Conservation (phyloP, 257 asterid genomes). For the Solanum bulbocastanum region DNA sequence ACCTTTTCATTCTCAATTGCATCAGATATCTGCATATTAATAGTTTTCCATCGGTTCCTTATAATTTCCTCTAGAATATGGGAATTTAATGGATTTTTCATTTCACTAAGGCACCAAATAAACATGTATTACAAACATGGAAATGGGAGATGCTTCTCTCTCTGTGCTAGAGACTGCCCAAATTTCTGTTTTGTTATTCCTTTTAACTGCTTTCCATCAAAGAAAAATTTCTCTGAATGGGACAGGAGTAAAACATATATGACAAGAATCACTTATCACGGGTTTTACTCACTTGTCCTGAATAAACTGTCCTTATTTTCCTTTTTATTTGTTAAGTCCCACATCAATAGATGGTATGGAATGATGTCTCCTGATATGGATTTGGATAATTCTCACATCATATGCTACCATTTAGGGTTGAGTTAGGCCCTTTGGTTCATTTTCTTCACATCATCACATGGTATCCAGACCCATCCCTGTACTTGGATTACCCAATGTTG, state of each 20-base stretch:
- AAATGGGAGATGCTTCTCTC: not conserved
- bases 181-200: not conserved
- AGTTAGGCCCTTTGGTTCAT: not conserved
- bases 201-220: not conserved
- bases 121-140: not conserved
- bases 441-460: not conserved
- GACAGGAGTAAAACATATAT: not conserved
- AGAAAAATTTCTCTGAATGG: not conserved
- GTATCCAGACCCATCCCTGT: not conserved
- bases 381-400: not conserved
- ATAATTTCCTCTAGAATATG: not conserved
- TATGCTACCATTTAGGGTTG: too few species aligned
- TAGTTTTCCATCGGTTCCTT: not conserved
- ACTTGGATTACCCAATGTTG: not conserved
- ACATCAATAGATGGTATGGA: not conserved
- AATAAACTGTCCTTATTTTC: not conserved
- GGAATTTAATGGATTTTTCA: not conserved
- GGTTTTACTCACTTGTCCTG: not conserved
- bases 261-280: not conserved
- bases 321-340: not conserved
- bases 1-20: slow-evolving; percentile 85
- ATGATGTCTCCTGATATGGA: not conserved
- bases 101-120: not conserved
- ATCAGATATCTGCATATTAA: slow-evolving; percentile 45
- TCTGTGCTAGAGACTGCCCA: not conserved